Conservation (phyloP, 345 rosid genomes). For the Sonneratia alba region DNA sequence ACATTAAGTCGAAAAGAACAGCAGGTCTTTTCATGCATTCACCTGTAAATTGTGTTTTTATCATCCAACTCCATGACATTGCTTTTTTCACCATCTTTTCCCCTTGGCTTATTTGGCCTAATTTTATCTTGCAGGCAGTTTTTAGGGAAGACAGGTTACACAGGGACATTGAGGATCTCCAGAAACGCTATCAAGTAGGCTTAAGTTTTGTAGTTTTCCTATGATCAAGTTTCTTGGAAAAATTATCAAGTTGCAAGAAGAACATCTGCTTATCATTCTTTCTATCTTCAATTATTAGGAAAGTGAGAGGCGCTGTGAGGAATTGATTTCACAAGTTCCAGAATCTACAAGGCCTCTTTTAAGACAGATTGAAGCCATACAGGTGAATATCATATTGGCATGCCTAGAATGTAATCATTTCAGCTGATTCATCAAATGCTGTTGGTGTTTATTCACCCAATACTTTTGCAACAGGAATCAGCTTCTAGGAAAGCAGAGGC, state of each 20-base stretch:
- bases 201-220: not conserved
- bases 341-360: slow-evolving; percentile 97
- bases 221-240: not conserved
- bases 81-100: not conserved
- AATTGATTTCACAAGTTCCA: slow-evolving; percentile 92
- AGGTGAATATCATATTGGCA: slow-evolving; percentile 31
- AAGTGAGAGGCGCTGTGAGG: slow-evolving; percentile 98
- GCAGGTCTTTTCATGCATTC: slow-evolving; percentile 48
- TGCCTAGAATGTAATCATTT: not conserved
- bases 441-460: slow-evolving; percentile 8
- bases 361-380: slow-evolving; percentile 98
- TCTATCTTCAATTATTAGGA: slow-evolving; percentile 35
- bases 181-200: slow-evolving; percentile 83
- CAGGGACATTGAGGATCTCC: slow-evolving; percentile 80
- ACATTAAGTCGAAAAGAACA: slow-evolving; percentile 88
- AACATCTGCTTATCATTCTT: not conserved
- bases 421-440: not conserved
- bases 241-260: not conserved
- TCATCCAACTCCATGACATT: not conserved
- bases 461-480: slow-evolving; percentile 56
- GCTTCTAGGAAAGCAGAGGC: slow-evolving; percentile 87
- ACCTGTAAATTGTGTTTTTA: not conserved
- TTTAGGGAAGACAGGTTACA: slow-evolving; percentile 71
- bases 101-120: not conserved
- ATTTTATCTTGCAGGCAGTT: slow-evolving; percentile 44